Evolutionary conservation across 352 stramenopile species (phyloP), one percentile per base, ranked within the genome.

Genomic region (Pythium aristosporum): DNA sequence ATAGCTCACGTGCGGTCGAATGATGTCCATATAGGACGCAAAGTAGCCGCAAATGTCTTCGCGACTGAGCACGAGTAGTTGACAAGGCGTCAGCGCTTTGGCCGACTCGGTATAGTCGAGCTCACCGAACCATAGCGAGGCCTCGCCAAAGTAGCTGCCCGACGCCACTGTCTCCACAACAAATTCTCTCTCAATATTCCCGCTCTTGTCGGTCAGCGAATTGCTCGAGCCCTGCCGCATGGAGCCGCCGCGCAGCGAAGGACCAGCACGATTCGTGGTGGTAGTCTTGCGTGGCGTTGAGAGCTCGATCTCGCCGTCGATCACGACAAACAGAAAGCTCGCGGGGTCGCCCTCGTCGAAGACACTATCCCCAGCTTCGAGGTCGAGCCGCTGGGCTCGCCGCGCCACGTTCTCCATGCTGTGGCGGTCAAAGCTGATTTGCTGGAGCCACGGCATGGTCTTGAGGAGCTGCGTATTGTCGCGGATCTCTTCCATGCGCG

Each of bases 101-200:
- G 82, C 80, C 11, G 61, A 79, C 36, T 91, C 80, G 0, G 43
- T 48, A 61, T 90, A 89, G n/a, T 88, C 74, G 20, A 78, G 47
- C 16, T 71, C 51, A 13, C 56, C 57, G 12, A 58, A 62, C 28
- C 57, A 63, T 3, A 91, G 60, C 30, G 74, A 85, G 0, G 78
- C 63, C 61, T 91, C 80, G 20, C 82, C 82, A 42, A 90, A 91
- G 67, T 75, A 91, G 18, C 82, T 82, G 9, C 79, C 79, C 0
- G 56, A 21, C 15, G 39, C 5, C 9, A 91, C 79, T 13, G 63
- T 53, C 43, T 91, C 79, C 3, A 70, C 59, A 13, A 72, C 5
- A 12, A 67, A 30, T 16, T 61, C 56, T 12, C 23, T 56, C 25
- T 72, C 58, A 6, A 23, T 44, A 6, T 36, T 16, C 2, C 4